A percentile compares a stretch with the other conserved stretches of the same genome.
phyloP scores from a whole-genome alignment of 257 asterid genomes.

The Primulina tabacum region DNA sequence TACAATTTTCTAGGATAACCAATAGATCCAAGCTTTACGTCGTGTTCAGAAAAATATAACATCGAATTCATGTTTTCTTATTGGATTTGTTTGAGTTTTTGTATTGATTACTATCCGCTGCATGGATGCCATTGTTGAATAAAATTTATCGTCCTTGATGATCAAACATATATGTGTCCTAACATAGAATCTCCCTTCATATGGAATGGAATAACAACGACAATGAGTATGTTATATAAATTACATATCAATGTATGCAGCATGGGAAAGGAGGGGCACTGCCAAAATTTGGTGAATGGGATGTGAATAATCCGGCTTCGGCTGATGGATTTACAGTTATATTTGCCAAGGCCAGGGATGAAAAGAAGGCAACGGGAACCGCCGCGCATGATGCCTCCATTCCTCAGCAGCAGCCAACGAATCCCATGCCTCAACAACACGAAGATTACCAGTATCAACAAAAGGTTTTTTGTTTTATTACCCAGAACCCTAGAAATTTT shows the following conservation, averaged over 20 bases:
- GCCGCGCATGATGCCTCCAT: constrained; percentile 11
- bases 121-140: neutral
- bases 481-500: neutral
- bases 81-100: neutral
- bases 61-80: neutral
- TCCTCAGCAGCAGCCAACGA: constrained; percentile 16
- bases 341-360: constrained; percentile 59
- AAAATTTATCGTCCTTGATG: neutral
- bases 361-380: constrained; percentile 46
- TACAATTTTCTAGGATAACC: too few relatives aligned
- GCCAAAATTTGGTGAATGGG: constrained; percentile 76
- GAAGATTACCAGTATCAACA: constrained; percentile 15
- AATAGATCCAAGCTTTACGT: neutral
- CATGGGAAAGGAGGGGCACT: constrained; percentile 58
- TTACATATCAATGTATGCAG: constrained; percentile 24
- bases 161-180: neutral
- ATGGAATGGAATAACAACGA: neutral
- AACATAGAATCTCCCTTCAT: neutral
- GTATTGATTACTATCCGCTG: neutral
- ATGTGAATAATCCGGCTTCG: constrained; percentile 64
- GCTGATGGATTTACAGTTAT: constrained; percentile 69
- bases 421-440: constrained; percentile 20
- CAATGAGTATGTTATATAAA: too few relatives aligned
- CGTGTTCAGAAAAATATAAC: neutral
- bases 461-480: constrained; percentile 24